A percentile compares a stretch with the other conserved stretches of the same genome.
These are phyloP conservation scores for Craterostigma plantagineum DNA, from an alignment of 257 asterid species.

Conservation along the genomic window DNA sequence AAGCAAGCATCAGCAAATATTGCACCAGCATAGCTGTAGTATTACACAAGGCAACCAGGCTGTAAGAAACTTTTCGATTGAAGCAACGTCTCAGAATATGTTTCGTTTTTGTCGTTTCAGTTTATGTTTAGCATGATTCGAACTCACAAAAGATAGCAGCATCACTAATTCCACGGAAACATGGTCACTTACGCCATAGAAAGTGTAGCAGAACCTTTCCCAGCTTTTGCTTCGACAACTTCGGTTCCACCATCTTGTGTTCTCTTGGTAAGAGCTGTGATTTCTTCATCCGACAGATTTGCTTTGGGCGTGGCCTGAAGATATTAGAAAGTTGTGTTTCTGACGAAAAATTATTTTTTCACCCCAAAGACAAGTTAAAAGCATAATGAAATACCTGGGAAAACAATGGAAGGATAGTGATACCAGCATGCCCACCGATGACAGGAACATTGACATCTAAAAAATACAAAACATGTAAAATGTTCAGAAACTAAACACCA, in stretches of 20 bases:
- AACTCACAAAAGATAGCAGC: too few species aligned
- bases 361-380: neutral
- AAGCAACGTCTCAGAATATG: too few species aligned
- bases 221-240: constrained; percentile 77
- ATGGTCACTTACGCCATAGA: constrained; percentile 45
- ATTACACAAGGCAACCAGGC: too few species aligned
- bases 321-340: too few species aligned
- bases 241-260: constrained; percentile 72
- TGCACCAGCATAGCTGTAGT: constrained; percentile 2
- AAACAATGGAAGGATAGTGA: constrained; percentile 56
- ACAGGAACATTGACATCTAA: constrained; percentile 53
- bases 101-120: too few species aligned
- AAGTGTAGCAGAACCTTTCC: constrained; percentile 59
- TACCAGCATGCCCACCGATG: constrained; percentile 62
- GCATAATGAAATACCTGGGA: constrained; percentile 24
- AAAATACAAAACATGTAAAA: neutral
- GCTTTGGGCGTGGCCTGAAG: constrained; percentile 40
- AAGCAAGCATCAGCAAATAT: constrained; percentile 15
- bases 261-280: constrained; percentile 42
- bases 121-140: too few species aligned
- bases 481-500: neutral
- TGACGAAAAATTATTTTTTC: too few species aligned
- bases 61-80: too few species aligned
- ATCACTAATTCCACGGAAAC: too few species aligned
- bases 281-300: constrained; percentile 31